Conservation (phyloP, 495 filamentous ascomycete species). For the Hyaloscypha finlandica region DNA sequence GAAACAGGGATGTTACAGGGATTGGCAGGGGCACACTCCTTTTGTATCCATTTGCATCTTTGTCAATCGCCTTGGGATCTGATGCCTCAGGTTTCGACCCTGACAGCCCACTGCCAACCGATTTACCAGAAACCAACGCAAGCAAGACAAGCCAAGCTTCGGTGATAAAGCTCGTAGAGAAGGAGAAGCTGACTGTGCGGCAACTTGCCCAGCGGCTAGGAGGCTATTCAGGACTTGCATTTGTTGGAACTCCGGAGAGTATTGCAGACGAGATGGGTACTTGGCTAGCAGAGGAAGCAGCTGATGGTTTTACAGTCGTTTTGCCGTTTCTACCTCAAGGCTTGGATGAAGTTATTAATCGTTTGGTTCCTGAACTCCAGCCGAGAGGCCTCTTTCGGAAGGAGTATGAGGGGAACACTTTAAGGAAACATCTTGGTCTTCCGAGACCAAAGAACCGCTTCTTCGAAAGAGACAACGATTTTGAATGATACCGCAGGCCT, state of each 20-base stretch:
- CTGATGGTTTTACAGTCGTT: conserved; percentile 47
- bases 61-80: conserved; percentile 32
- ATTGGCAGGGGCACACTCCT: too few relatives aligned
- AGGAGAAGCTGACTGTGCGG: conserved; percentile 48
- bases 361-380: conserved; percentile 61
- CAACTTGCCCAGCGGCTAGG: conserved; percentile 54
- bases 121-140: conserved; percentile 51
- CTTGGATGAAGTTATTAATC: conserved; percentile 62
- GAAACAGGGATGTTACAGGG: too few relatives aligned
- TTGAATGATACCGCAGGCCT: too few relatives aligned
- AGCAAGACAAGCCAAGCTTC: conserved; percentile 46
- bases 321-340: conserved; percentile 45
- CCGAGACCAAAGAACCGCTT: conserved; percentile 52
- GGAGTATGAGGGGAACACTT: conserved; percentile 50
- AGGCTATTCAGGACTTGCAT: conserved; percentile 55
- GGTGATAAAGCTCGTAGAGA: conserved; percentile 25
- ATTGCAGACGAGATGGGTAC: conserved; percentile 63
- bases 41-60: too few relatives aligned
- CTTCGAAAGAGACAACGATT: conserved; percentile 32
- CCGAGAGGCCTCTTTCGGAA: conserved; percentile 55
- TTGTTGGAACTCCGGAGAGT: conserved; percentile 55
- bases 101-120: conserved; percentile 38
- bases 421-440: conserved; percentile 53
- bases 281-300: conserved; percentile 47
- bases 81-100: conserved; percentile 51